These are phyloP conservation scores for Nitzschia palea DNA, from an alignment of 108 stramenopile genomes.

Conservation along the genomic window DNA sequence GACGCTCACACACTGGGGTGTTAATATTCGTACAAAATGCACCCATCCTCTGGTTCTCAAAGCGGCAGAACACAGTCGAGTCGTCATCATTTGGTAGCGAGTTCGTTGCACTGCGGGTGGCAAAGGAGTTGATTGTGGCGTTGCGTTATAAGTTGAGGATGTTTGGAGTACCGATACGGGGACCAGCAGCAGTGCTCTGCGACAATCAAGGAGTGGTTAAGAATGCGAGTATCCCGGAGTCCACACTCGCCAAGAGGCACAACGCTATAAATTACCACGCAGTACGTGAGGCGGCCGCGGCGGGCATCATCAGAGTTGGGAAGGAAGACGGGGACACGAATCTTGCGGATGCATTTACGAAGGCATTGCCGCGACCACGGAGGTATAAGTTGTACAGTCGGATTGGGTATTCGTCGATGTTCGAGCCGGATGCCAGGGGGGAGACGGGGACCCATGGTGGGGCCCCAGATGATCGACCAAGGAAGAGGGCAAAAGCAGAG, in stretches of 20 bases:
- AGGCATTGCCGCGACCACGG: conserved; percentile 13
- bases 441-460: too few relatives aligned
- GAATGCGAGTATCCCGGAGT: conserved; percentile 38
- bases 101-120: conserved; percentile 38
- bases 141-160: conserved; percentile 49
- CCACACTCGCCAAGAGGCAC: conserved; percentile 41
- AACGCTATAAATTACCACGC: conserved; percentile 42
- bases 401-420: too few relatives aligned
- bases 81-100: conserved; percentile 56
- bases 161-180: conserved; percentile 50
- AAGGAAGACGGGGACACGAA: conserved; percentile 35
- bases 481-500: too few relatives aligned
- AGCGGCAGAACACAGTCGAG: conserved; percentile 60
- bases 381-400: background rate
- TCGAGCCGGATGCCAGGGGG: too few relatives aligned
- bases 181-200: conserved; percentile 39
- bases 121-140: conserved; percentile 18
- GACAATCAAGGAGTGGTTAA: conserved; percentile 43
- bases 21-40: conserved; percentile 57
- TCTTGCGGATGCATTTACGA: conserved; percentile 46
- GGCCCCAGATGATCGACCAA: too few relatives aligned
- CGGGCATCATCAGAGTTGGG: conserved; percentile 25
- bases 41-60: conserved; percentile 48
- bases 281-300: conserved; percentile 39
- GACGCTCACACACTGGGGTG: conserved; percentile 56